These are phyloP conservation scores for Alnus rubra DNA, from an alignment of 306 rosid genomes.

Conservation along the genomic window DNA sequence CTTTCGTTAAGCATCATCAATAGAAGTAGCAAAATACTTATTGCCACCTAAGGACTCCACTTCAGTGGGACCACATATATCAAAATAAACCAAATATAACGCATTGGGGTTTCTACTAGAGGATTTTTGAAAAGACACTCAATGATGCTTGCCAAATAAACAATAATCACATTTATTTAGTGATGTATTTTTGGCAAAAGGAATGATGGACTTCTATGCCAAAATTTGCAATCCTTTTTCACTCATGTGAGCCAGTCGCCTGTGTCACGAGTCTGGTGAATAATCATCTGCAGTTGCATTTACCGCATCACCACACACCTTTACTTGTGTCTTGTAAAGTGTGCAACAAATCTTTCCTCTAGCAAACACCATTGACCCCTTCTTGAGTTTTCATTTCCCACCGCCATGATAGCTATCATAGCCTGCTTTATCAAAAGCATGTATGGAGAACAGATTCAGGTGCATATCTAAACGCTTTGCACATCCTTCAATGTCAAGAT, in stretches of 20 bases:
- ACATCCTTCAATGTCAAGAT: no score
- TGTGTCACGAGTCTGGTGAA: not conserved
- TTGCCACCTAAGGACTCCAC: not conserved
- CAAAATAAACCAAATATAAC: no score
- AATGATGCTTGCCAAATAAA: not conserved
- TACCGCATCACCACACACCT: not conserved
- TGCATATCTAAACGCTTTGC: no score
- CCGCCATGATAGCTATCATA: no score
- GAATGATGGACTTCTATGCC: not conserved
- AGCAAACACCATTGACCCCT: not conserved
- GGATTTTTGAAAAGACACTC: no score
- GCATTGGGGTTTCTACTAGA: no score
- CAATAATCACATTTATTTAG: no score
- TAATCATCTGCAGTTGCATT: not conserved
- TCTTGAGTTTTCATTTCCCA: not conserved
- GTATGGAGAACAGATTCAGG: no score
- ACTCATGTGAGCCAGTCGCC: no score
- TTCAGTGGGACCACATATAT: no score
- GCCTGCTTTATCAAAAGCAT: no score
- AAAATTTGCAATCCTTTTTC: no score
- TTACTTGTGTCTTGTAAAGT: not conserved
- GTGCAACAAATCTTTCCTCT: not conserved
- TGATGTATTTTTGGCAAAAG: not conserved
- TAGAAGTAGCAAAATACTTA: not conserved
- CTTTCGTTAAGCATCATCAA: not conserved